Base-by-base conservation (phyloP, 108 stramenopile genomes). In the Skeletonema potamos region DNA sequence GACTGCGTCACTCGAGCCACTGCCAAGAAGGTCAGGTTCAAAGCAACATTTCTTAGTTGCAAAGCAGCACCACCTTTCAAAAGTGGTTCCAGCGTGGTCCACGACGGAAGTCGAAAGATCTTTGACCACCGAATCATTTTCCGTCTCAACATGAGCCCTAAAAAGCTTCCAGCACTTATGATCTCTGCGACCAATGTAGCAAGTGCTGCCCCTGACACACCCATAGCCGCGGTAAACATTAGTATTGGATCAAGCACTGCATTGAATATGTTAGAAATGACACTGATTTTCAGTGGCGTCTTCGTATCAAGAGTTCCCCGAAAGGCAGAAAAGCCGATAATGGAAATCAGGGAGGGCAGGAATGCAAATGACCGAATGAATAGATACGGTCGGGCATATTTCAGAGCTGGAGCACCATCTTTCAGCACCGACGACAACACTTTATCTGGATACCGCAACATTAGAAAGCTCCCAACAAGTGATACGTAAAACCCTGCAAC, bases 321-420 rank as follows among this genome's bases (percentile, higher is more conserved):
- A 43, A 84, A 87, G 27, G 80, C 83, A 3, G 82, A 59, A 37
- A 84, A 84, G 9, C 83, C 86, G 64, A 82, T 90, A 51, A 92
- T 64, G 3, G 89, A 84, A 18, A 96, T 69, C 59, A 94, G 71
- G 0, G 88, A 88, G n/a, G 95, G 92, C 18, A 96, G 58, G 55
- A 94, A 92, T n/a, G 92, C 87, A 72, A 92, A 87, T 12, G 92
- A 77, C 54, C 95, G 80, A 51, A 92, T 86, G 64, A 87, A 70
- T 7, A 96, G 76, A 59, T 96, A 96, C 10, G 95, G 95, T 64
- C 57, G 77, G 34, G 94, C 94, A 76, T 88, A 96, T 76, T 89
- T 68, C 56, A 89, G 74, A 10, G 95, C 95, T 26, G 92, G 92
- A 30, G 91, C 85, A 11, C 88, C 87, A 15, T 76, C 66, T 74